A percentile compares a stretch with the other conserved stretches of the same genome.
phyloP scores from a whole-genome alignment of 1,139 yeast genomes.

The Blastobotrys ciferrii region DNA sequence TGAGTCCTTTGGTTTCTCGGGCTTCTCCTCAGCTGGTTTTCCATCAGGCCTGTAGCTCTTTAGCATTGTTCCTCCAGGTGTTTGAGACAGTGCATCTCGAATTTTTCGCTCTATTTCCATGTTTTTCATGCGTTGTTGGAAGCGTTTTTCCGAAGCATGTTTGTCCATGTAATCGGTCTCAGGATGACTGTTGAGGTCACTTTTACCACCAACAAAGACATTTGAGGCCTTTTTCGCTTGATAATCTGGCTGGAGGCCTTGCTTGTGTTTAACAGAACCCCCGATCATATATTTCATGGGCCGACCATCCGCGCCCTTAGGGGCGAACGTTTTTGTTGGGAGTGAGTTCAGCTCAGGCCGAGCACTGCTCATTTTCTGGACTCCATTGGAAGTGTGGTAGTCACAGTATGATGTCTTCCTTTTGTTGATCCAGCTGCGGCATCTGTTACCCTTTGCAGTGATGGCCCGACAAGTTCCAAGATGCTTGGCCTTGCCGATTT shows the following conservation, averaged over 20 bases:
- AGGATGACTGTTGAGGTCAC: background rate
- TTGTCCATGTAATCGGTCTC: constrained; percentile 5
- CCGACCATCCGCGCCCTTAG: constrained; percentile 31
- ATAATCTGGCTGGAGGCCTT: constrained; percentile 23
- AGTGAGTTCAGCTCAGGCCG: constrained; percentile 67
- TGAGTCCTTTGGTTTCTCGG: constrained; percentile 34
- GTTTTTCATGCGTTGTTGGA: constrained; percentile 18
- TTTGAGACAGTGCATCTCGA: constrained; percentile 32
- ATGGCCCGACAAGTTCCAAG: constrained; percentile 65
- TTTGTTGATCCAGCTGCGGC: constrained; percentile 60
- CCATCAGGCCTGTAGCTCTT: constrained; percentile 31
- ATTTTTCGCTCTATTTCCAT: constrained; percentile 29
- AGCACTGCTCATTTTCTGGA: constrained; percentile 39
- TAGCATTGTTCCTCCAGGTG: constrained; percentile 32
- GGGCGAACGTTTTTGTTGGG: constrained; percentile 31
- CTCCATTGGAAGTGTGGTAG: constrained; percentile 62
- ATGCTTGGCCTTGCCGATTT: constrained; percentile 70
- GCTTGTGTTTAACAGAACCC: constrained; percentile 24
- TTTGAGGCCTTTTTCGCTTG: constrained; percentile 22
- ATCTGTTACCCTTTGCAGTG: constrained; percentile 47
- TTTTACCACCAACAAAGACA: constrained; percentile 19
- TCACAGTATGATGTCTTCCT: constrained; percentile 59
- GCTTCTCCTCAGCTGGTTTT: constrained; percentile 33
- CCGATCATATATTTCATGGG: constrained; percentile 36
- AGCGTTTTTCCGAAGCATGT: constrained; percentile 10